Base-by-base conservation (phyloP, 2,329 filamentous ascomycete genomes). In the Periconia sp. region DNA sequence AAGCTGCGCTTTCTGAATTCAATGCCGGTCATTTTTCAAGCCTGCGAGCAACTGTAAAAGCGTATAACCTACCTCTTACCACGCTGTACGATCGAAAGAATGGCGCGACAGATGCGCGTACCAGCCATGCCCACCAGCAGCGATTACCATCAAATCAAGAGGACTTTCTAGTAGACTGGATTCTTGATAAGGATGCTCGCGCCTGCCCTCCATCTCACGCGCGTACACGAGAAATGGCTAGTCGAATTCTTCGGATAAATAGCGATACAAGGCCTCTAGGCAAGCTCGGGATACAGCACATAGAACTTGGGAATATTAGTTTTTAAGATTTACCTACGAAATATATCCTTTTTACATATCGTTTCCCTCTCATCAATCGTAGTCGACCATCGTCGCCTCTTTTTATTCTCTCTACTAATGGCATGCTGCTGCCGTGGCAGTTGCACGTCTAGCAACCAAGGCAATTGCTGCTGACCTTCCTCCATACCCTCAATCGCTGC, bases 181-280 rank as follows among this genome's bases (percentile, higher is more conserved):
- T 57, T n/a, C 41, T 57, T 18, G 24, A 59, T 26, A 40, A 55
- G 31, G 45, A 56, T 26, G 35, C 25, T 36, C 36, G 43, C 25
- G 47, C 29, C 11, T 39, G 28, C 11, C 49, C 48, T 32, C 53
- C 46, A 15, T 45, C 46, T 1, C 40, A 54, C 22, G 11, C 38
- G 23, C 29, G 40, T 13, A 41, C 43, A 36, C 37, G 42, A 43
- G 43, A 56, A 35, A 54, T 54, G 34, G 54, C 48, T 25, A 44
- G 23, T 26, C 29, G 16, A 41, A 46, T 58, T 30, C 37, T 52
- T 3, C 21, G 28, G 3, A 50, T 46, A 25, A 58, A 52, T 15
- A 23, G 40, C 8, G 36, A 56, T 38, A 12, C 40, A 21, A 12
- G 40, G 29, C 50, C 41, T 16, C 21, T 54, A 16, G n/a, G 48